Conservation (phyloP, 208 protist genomes). For the Perkinsela sp. region DNA sequence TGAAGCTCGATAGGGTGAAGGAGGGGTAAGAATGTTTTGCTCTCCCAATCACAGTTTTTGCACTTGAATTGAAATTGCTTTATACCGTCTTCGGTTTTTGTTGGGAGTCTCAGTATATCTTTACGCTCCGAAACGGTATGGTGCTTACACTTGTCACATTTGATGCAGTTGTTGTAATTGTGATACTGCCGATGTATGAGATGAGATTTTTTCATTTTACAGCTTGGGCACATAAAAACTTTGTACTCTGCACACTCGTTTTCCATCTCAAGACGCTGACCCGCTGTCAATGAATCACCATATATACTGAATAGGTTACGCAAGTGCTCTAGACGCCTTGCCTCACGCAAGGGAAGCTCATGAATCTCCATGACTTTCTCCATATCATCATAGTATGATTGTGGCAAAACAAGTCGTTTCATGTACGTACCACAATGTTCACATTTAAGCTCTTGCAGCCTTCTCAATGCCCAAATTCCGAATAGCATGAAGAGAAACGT, state of each 20-base stretch:
- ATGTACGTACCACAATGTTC: slow-evolving; percentile 27
- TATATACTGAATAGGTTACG: not conserved
- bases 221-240: slow-evolving; percentile 40
- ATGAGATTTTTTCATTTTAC: slow-evolving; percentile 13
- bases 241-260: slow-evolving; percentile 45
- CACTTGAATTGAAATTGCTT: slow-evolving; percentile 39
- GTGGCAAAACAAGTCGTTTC: slow-evolving; percentile 13
- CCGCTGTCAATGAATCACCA: slow-evolving; percentile 12
- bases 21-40: slow-evolving; percentile 36
- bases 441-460: slow-evolving; percentile 39
- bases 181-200: slow-evolving; percentile 33
- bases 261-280: slow-evolving; percentile 32
- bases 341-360: not conserved
- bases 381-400: not conserved
- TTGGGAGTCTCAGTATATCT: slow-evolving; percentile 35
- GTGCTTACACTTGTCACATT: slow-evolving; percentile 54
- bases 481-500: slow-evolving; percentile 21
- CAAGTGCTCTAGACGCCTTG: not conserved
- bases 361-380: not conserved
- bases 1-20: slow-evolving; percentile 30
- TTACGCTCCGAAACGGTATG: slow-evolving; percentile 38
- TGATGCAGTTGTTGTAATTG: slow-evolving; percentile 32
- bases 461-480: slow-evolving; percentile 20
- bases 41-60: slow-evolving; percentile 29
- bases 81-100: slow-evolving; percentile 35